These are phyloP conservation scores for Dryas alaskensis DNA, from an alignment of 306 rosid genomes.

Conservation along the genomic window DNA sequence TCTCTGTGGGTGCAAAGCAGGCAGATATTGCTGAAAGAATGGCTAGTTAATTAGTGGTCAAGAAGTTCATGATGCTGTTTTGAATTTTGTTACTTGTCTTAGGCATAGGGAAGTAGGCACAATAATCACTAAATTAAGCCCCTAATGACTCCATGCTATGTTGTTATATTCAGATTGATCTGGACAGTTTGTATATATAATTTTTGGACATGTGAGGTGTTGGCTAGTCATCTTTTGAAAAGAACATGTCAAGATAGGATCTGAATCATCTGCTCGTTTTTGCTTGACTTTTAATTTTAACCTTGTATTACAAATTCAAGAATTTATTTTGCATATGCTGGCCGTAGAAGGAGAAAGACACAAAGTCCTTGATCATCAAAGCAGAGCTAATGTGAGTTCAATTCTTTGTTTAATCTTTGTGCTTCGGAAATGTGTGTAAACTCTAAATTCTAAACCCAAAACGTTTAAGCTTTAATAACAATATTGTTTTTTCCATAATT, in stretches of 20 bases:
- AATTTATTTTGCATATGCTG: no score
- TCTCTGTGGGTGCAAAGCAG: constrained; percentile 39
- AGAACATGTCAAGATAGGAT: background rate
- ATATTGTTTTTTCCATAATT: no score
- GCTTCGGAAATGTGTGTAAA: no score
- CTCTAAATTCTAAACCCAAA: no score
- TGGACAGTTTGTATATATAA: constrained; percentile 11
- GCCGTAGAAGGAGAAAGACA: no score
- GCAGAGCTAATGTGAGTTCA: no score
- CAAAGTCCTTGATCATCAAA: no score
- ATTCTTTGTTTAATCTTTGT: no score
- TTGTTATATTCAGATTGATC: constrained; percentile 1
- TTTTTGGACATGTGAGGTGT: background rate
- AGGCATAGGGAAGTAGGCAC: constrained; percentile 6
- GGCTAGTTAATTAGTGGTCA: constrained; percentile 8
- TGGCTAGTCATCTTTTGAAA: background rate
- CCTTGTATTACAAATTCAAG: no score
- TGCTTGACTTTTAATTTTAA: no score
- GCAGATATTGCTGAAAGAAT: constrained; percentile 12
- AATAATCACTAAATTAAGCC: constrained; percentile 2
- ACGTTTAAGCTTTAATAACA: no score
- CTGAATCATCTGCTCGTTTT: no score
- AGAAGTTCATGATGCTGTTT: background rate
- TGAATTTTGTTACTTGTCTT: background rate
- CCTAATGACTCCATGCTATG: background rate